Evolutionary conservation across 2,329 filamentous ascomycete species (phyloP), one percentile per base, ranked within the genome.

Genomic region (Nectriaceae sp.): DNA sequence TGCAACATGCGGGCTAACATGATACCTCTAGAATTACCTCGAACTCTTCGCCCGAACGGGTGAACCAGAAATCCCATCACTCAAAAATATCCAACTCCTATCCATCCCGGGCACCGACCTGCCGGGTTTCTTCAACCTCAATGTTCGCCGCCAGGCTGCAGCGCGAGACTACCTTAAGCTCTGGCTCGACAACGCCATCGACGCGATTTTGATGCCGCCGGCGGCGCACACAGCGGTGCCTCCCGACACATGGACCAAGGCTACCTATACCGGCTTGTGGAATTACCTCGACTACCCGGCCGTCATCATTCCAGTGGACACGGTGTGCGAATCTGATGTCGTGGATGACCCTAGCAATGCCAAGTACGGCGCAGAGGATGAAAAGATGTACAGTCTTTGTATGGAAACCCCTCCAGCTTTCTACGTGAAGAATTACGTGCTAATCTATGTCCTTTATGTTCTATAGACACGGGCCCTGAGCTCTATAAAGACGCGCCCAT

Each of bases 201-300:
- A 43, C 16, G 41, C 26, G 18, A 43, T 43, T 21, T 11, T 43
- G 16, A 43, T 43, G 41, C 41, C 41, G 18, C 41, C 41, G 6
- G 41, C 41, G 11, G n/a, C 24, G 19, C 41, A 43, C 19, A 43
- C 41, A 15, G 26, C 41, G 15, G 41, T 43, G 4, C 41, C 41
- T 35, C 41, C n/a, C 18, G 41, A 43, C 16, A 4, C 6, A 5
- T 43, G 41, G 41, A 20, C 24, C 5, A 43, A 33, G 26, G 24
- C 26, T 5, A 16, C 41, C 3, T 43, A 43, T 21, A 43, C 41
- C 6, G 18, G 41, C 16, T 29, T 43, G 26, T 43, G 41, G 41
- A 43, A 43, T 33, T 43, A 43, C 24, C 29, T 43, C 16, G 41
- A 43, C 16, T 43, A 43, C 29, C 41, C 41, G 13, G 41, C 41